phyloP scores from a whole-genome alignment of 345 rosid species.

The Populus ilicifolia region DNA sequence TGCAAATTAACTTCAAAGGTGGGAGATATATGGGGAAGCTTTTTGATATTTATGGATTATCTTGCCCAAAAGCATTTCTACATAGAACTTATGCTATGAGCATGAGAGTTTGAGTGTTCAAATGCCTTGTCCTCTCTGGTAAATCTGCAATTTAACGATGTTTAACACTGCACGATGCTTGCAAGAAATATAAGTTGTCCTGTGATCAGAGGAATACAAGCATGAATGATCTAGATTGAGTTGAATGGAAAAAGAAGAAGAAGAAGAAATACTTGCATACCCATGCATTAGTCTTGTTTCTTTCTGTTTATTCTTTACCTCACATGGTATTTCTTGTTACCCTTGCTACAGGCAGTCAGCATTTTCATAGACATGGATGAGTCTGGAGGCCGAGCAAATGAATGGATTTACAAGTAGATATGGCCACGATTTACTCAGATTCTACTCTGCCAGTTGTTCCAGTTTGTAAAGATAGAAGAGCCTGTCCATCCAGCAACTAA shows the following conservation, averaged over 20 bases:
- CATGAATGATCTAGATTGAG: not conserved
- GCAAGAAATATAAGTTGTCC: no score
- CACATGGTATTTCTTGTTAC: no score
- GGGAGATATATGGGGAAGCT: no score
- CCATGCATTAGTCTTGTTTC: not conserved
- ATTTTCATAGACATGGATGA: constrained; percentile 95
- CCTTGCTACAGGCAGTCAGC: constrained; percentile 83
- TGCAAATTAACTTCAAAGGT: no score
- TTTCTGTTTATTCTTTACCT: no score
- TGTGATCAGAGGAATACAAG: not conserved
- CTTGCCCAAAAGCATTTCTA: no score
- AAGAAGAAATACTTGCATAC: not conserved
- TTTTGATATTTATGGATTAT: no score
- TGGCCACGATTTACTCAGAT: not conserved
- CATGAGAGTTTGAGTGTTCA: no score
- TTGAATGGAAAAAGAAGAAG: not conserved
- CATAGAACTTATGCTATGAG: no score
- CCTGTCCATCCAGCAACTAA: not conserved
- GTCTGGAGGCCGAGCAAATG: constrained; percentile 85
- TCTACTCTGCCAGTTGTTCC: not conserved
- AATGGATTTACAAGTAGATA: constrained; percentile 89
- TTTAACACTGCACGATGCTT: no score
- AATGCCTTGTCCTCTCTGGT: no score
- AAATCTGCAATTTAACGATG: no score
- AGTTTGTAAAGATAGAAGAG: not conserved